A percentile compares a stretch with the other conserved stretches of the same genome.
phyloP scores from a whole-genome alignment of 352 stramenopile genomes.

The Globisporangium carolinianum region DNA sequence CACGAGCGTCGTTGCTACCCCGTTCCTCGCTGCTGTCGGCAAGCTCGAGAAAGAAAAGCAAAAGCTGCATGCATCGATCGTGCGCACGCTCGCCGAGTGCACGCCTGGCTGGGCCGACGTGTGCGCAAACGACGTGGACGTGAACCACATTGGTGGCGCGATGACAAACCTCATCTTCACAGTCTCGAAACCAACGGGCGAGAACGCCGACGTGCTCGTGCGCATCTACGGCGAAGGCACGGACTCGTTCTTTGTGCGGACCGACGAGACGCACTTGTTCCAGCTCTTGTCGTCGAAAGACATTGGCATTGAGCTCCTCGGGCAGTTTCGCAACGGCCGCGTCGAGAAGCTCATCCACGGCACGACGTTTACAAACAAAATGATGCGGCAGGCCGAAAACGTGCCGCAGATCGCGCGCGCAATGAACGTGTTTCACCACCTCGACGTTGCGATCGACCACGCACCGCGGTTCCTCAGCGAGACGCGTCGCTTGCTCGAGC shows the following conservation, averaged over 20 bases:
- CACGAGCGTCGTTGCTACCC: slow-evolving; percentile 39
- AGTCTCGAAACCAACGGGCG: slow-evolving; percentile 55
- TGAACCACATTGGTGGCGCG: slow-evolving; percentile 63
- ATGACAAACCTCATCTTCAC: slow-evolving; percentile 87
- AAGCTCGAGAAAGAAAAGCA: slow-evolving; percentile 62
- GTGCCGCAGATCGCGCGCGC: slow-evolving; percentile 51
- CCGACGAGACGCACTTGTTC: slow-evolving; percentile 74
- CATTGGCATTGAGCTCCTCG: slow-evolving; percentile 68
- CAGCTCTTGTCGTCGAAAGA: slow-evolving; percentile 57
- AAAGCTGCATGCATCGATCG: slow-evolving; percentile 61
- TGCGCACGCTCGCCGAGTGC: slow-evolving; percentile 44
- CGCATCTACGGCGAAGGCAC: slow-evolving; percentile 80
- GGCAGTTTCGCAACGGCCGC: slow-evolving; percentile 73
- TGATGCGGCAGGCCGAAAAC: slow-evolving; percentile 57
- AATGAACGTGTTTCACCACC: slow-evolving; percentile 61
- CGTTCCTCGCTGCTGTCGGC: slow-evolving; percentile 46
- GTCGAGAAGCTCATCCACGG: slow-evolving; percentile 73
- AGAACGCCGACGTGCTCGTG: slow-evolving; percentile 64
- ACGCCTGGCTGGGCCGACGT: slow-evolving; percentile 53
- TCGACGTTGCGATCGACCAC: slow-evolving; percentile 62
- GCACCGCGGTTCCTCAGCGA: slow-evolving; percentile 47
- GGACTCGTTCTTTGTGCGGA: slow-evolving; percentile 73
- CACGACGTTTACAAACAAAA: slow-evolving; percentile 48
- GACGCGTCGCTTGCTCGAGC: slow-evolving; percentile 46
- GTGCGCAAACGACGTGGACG: slow-evolving; percentile 44